These are phyloP conservation scores for Oryza glaberrima DNA, from an alignment of 176 grass and related monocot species.

Conservation along the genomic window DNA sequence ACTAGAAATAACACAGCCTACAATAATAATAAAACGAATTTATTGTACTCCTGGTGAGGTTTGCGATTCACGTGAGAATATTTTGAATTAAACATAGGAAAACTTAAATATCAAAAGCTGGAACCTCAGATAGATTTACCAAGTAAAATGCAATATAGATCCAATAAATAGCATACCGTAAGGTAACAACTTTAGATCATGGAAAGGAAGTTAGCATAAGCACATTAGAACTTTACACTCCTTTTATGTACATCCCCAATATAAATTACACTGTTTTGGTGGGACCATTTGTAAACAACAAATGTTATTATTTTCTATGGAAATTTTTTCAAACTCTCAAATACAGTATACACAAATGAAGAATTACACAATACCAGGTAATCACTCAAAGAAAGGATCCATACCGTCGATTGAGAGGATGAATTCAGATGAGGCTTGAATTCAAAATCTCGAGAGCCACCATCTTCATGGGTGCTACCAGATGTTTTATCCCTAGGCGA, in stretches of 20 bases:
- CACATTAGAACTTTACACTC: constrained; percentile 1
- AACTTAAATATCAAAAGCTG: not conserved
- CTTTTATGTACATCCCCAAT: constrained; percentile 2
- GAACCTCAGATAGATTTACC: not conserved
- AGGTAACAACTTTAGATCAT: not conserved
- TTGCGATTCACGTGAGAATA: not conserved
- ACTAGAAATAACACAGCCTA: not conserved
- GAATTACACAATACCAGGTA: constrained; percentile 9
- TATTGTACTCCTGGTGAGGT: not conserved
- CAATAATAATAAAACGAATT: not conserved
- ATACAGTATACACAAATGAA: not conserved
- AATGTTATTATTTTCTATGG: not conserved
- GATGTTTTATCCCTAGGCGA: constrained; percentile 63
- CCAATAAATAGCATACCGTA: not conserved
- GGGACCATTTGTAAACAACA: constrained; percentile 22
- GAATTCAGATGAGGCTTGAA: constrained; percentile 72
- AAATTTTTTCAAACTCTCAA: not conserved
- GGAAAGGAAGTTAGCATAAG: not conserved
- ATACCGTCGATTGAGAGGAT: constrained; percentile 53
- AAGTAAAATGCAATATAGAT: constrained; percentile 20
- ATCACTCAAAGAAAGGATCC: constrained; percentile 16
- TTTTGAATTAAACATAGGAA: not conserved
- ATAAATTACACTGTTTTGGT: constrained; percentile 24
- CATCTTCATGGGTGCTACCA: constrained; percentile 48
- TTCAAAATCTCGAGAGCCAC: constrained; percentile 70